Percentiles rank a stretch among this genome's conserved stretches.
phyloP scores from a whole-genome alignment of 2,329 filamentous ascomycete genomes.

The Colletotrichum trifolii region DNA sequence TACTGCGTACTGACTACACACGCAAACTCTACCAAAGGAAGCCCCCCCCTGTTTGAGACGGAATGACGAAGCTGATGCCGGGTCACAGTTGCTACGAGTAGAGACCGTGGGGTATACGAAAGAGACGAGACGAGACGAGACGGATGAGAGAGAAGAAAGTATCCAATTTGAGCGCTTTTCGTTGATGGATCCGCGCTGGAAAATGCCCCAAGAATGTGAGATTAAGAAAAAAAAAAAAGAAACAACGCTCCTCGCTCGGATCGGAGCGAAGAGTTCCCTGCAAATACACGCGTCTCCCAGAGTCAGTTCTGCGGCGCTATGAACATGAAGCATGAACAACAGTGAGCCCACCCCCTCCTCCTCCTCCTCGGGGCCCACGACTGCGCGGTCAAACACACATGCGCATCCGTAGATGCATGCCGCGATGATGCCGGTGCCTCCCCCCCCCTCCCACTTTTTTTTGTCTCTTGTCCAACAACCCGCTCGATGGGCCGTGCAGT shows the following conservation, averaged over 20 bases:
- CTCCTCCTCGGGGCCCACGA: constrained; percentile 10
- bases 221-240: constrained; percentile 5
- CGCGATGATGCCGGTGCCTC: constrained; percentile 19
- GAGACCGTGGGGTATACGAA: constrained; percentile 25
- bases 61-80: not conserved
- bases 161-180: constrained; percentile 19
- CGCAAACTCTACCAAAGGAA: not conserved
- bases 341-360: constrained; percentile 23
- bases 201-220: constrained; percentile 23
- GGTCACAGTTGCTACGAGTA: constrained; percentile 1
- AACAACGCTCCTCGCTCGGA: constrained; percentile 25
- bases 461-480: not conserved
- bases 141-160: not conserved
- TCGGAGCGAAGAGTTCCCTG: constrained; percentile 17
- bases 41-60: constrained; percentile 7
- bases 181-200: constrained; percentile 27
- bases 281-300: constrained; percentile 10
- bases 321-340: constrained; percentile 31
- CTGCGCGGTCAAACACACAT: constrained; percentile 12
- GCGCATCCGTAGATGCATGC: constrained; percentile 15
- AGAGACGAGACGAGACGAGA: not conserved
- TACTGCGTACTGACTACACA: no score
- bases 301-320: constrained; percentile 22
- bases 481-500: no score
- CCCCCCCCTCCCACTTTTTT: not conserved